Percentiles rank a stretch among this genome's conserved stretches.
These are phyloP conservation scores for Bruguiera parviflora DNA, from an alignment of 345 rosid genomes.

Conservation along the genomic window DNA sequence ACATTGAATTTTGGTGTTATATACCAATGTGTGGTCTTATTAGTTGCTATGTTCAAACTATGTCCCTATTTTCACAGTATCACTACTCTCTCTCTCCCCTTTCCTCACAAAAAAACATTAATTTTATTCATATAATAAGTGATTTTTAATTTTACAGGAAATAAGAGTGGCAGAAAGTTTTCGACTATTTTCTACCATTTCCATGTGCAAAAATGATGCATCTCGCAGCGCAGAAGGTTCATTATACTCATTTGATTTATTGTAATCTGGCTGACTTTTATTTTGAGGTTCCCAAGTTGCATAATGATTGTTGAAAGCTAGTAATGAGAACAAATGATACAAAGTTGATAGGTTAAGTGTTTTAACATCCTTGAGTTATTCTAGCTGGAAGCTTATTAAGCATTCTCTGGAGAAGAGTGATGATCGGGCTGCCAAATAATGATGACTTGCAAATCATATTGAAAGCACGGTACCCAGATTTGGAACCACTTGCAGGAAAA, in stretches of 20 bases:
- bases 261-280: background rate
- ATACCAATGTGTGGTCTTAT: too few relatives aligned
- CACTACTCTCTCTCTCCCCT: background rate
- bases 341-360: background rate
- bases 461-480: conserved; percentile 58
- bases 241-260: background rate
- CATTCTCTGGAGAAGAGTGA: conserved; percentile 77
- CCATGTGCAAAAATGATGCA: conserved; percentile 53
- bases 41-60: too few relatives aligned
- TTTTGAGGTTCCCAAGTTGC: background rate
- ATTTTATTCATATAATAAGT: background rate
- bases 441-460: conserved; percentile 62
- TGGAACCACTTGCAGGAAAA: conserved; percentile 55
- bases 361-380: conserved; percentile 9
- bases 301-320: background rate
- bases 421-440: conserved; percentile 60
- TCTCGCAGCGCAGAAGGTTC: conserved; percentile 51
- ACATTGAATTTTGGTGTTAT: too few relatives aligned
- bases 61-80: background rate
- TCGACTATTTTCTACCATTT: conserved; percentile 76
- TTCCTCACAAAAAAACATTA: background rate
- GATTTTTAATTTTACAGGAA: conserved; percentile 48
- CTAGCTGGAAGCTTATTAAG: conserved; percentile 66
- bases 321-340: background rate
- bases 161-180: conserved; percentile 77